Base-by-base conservation (phyloP, 225 moss, liverwort and hornwort genomes). In the Asterella californica region DNA sequence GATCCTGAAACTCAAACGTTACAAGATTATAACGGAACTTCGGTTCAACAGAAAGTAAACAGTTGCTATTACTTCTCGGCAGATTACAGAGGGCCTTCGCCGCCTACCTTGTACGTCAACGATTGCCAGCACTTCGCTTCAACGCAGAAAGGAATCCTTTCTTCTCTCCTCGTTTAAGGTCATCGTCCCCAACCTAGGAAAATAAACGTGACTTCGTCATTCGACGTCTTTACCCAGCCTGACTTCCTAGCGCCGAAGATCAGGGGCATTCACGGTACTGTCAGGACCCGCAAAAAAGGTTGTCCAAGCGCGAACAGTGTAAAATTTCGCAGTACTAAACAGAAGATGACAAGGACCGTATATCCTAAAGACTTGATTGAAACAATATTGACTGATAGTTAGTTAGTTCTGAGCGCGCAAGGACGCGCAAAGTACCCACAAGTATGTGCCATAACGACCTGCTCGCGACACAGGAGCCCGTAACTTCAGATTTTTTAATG, bases 141-240 rank as follows among this genome's bases (percentile, higher is more conserved):
- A 88, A 59, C 36, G 87, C 87, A 32, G 85, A 84, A 15, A 88
- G 60, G 68, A 85, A 88, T 76, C 87, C 87, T 29, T 84, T 87
- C 34, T 88, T 88, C 47, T 83, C 82, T n/a, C 84, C 82, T 59
- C 78, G 63, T 54, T 88, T 82, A 7, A 70, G 32, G 29, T 84
- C 85, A 9, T 88, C 85, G 11, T 88, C 84, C 74, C 75, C 87
- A 25, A 83, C 82, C 85, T 85, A 34, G 21, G 9, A 63, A 76
- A 22, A 25, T n/a, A 36, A 19, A 60, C 25, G 59, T 55, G 5
- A 14, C 15, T 15, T 29, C 27, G 18, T 70, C 30, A 65, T 30
- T 14, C 29, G 32, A 29, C 15, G 32, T 65, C 32, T 0, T 14
- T 53, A 63, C 63, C 27, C 63, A 24, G 64, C 64, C 32, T 33